These are phyloP conservation scores for Lentinula sp. DNA, from an alignment of 768 basidiomycete genomes.

Conservation along the genomic window DNA sequence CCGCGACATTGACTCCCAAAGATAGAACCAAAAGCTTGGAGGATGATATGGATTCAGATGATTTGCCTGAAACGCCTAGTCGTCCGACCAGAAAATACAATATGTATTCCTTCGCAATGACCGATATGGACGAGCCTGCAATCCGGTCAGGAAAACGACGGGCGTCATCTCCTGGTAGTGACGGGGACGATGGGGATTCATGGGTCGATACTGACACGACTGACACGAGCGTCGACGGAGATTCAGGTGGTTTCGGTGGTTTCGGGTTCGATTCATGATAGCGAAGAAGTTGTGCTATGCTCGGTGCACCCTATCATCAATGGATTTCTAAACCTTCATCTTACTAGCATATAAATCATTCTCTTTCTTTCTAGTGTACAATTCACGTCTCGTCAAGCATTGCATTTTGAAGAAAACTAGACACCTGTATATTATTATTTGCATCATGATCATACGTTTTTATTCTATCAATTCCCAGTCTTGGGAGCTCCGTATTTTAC, in stretches of 20 bases:
- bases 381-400: neutral
- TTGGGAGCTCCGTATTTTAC: neutral
- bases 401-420: neutral
- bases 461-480: neutral
- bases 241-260: neutral
- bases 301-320: no score
- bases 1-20: neutral
- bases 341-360: neutral
- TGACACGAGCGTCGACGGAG: constrained; percentile 5
- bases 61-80: neutral
- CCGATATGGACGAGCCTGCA: neutral
- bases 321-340: no score
- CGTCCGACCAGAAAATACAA: neutral
- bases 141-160: neutral
- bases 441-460: neutral
- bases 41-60: neutral
- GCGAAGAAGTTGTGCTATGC: neutral
- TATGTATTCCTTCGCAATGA: neutral
- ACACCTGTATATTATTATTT: neutral
- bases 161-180: neutral
- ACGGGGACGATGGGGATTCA: neutral
- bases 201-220: constrained; percentile 7
- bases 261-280: neutral
- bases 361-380: neutral
- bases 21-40: neutral